These are phyloP conservation scores for Zygoascus biomembranicola DNA, from an alignment of 805 yeast species.

Conservation along the genomic window DNA sequence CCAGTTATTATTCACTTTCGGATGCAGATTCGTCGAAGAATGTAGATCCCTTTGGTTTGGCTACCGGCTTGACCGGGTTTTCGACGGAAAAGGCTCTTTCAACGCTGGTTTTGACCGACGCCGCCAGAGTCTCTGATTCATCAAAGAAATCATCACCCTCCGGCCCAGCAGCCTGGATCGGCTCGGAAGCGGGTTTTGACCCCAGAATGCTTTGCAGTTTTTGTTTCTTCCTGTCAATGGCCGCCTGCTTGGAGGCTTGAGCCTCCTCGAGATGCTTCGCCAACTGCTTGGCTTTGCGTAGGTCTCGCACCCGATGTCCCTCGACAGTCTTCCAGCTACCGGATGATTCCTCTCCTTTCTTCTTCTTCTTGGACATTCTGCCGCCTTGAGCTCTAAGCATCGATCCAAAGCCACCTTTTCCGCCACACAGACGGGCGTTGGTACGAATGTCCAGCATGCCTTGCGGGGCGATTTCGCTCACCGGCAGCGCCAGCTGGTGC, in stretches of 20 bases:
- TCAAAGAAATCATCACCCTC: constrained; percentile 34
- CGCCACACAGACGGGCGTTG: constrained; percentile 35
- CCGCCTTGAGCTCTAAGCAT: constrained; percentile 36
- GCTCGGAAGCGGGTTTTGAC: background rate
- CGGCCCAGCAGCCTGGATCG: constrained; percentile 21
- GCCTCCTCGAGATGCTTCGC: constrained; percentile 21
- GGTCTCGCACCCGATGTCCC: constrained; percentile 32
- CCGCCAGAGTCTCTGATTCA: constrained; percentile 32
- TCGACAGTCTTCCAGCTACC: constrained; percentile 33
- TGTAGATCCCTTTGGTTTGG: too few species aligned
- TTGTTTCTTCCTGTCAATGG: constrained; percentile 28
- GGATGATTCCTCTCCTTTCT: constrained; percentile 14
- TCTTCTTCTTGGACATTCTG: constrained; percentile 26
- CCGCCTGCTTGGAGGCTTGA: constrained; percentile 13
- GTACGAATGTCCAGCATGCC: constrained; percentile 7
- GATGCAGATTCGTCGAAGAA: too few species aligned
- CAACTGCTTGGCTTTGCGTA: constrained; percentile 32
- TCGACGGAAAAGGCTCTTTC: background rate
- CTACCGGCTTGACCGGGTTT: too few species aligned
- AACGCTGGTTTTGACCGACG: constrained; percentile 25
- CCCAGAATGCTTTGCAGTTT: constrained; percentile 30
- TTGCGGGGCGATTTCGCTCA: background rate
- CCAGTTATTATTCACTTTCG: too few species aligned
- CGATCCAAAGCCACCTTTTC: constrained; percentile 47
- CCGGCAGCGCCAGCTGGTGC: background rate